Base-by-base conservation (phyloP, 2,329 filamentous ascomycete species). In the Colletotrichum graminicola region DNA sequence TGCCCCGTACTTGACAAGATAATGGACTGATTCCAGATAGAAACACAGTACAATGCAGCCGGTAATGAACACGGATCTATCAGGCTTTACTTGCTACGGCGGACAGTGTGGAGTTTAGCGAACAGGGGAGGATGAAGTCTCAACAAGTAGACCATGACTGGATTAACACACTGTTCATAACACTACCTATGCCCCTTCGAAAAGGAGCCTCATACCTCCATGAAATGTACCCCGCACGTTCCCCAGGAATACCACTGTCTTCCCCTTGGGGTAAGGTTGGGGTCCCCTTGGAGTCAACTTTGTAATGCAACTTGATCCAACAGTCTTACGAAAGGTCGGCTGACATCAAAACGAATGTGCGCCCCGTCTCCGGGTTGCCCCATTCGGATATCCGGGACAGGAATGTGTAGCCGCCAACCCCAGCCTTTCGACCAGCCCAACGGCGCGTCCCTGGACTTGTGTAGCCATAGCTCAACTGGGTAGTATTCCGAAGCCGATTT, bases 191-290 rank as follows among this genome's bases (percentile, higher is more conserved):
- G 23, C 41, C 59, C 51, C 51, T 32, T 32, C 43, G 45, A 14
- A 34, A 29, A 23, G 29, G 52, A 65, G 60, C 66, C 60, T 32
- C 61, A 51, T 21, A 54, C 32, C 62, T 54, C 55, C 55, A 47
- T 49, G 55, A 55, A 47, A 32, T 8, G 32, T 66, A 60, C 67
- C 67, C 67, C 62, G 67, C 67, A 70, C 26, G 39, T 36, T 56
- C 67, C 62, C 47, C 55, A 56, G 54, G 45, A 29, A 29, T 52
- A 18, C 36, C 39, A 29, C 14, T n/a, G 32, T 45, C 29, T 41
- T 54, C 51, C 49, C 49, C n/a, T 39, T 34, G 36, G 34, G n/a
- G 14, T 12, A n/a, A 55, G 26, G 23, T 52, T 12, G 7, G 18
- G 18, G 21, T 45, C n/a, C 45, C 66, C 62, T 23, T 51, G 43